Conservation (phyloP, 441 rosid species). For the Hura crepitans region DNA sequence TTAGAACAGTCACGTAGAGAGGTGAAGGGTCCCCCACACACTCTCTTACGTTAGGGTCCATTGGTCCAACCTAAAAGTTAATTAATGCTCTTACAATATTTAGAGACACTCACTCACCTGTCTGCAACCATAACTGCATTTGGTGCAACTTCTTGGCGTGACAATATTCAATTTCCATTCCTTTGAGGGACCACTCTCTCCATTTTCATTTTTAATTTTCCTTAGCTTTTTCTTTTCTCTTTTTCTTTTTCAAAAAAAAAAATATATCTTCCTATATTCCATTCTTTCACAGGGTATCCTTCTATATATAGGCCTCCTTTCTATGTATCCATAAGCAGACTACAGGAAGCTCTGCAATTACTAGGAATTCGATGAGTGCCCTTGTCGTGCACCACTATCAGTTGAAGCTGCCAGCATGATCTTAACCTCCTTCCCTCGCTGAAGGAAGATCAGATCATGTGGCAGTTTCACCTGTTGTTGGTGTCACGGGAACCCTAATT, state of each 20-base stretch:
- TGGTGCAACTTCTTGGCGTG: constrained; percentile 45
- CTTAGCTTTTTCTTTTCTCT: not conserved
- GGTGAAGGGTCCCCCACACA: constrained; percentile 37
- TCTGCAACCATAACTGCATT: constrained; percentile 37
- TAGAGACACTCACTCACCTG: constrained; percentile 45
- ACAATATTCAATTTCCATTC: constrained; percentile 51
- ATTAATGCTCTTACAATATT: constrained; percentile 38
- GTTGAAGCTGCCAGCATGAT: constrained; percentile 99
- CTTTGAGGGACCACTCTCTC: constrained; percentile 47
- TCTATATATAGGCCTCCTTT: constrained; percentile 40
- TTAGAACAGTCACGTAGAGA: constrained; percentile 19
- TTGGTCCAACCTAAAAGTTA: constrained; percentile 38
- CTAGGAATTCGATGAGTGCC: not conserved
- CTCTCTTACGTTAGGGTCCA: constrained; percentile 26
- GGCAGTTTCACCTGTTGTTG: constrained; percentile 88
- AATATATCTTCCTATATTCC: constrained; percentile 8
- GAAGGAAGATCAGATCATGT: constrained; percentile 72
- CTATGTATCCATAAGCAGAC: constrained; percentile 5
- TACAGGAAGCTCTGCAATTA: no score
- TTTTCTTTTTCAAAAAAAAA: not conserved
- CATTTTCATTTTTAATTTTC: constrained; percentile 10
- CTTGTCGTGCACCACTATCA: constrained; percentile 57
- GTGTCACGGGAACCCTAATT: constrained; percentile 43
- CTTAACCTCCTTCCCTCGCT: constrained; percentile 42
- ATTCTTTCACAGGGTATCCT: not conserved